Evolutionary conservation across 208 protist species (phyloP).

Genomic region (Entamoeba nuttalli): DNA sequence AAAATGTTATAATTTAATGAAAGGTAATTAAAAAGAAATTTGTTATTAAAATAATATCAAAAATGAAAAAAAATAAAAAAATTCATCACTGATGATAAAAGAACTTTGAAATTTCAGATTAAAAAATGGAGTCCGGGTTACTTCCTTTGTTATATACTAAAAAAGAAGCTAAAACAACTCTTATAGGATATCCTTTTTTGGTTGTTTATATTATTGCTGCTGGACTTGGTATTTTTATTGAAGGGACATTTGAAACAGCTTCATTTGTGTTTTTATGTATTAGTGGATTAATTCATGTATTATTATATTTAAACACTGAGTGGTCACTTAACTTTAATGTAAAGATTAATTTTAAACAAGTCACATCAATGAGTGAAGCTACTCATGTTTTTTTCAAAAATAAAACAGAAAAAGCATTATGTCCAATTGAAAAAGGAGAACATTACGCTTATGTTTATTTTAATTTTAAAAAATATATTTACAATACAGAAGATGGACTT

Average conservation of each 20-base stretch:
- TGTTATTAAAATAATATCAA: too few relatives aligned
- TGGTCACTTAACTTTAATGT: background rate
- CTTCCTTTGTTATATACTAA: background rate
- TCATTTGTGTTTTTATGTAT: background rate
- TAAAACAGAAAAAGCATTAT: background rate
- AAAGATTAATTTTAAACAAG: background rate
- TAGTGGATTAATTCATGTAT: background rate
- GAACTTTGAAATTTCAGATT: too few relatives aligned
- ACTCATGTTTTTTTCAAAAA: background rate
- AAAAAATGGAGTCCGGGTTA: background rate
- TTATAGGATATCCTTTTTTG: background rate
- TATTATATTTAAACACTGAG: background rate
- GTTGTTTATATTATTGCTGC: background rate
- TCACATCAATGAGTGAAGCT: background rate
- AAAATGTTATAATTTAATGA: too few relatives aligned
- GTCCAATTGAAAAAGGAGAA: background rate
- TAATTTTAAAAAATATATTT: background rate
- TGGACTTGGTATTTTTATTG: background rate
- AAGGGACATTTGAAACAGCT: background rate
- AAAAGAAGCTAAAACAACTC: background rate
- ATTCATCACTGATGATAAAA: too few relatives aligned
- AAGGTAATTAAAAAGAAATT: too few relatives aligned
- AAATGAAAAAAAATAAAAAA: too few relatives aligned
- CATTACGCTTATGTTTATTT: background rate
- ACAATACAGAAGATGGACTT: background rate